Base-by-base conservation (phyloP, 1,284 basidiomycete genomes). In the Trametes sp. region DNA sequence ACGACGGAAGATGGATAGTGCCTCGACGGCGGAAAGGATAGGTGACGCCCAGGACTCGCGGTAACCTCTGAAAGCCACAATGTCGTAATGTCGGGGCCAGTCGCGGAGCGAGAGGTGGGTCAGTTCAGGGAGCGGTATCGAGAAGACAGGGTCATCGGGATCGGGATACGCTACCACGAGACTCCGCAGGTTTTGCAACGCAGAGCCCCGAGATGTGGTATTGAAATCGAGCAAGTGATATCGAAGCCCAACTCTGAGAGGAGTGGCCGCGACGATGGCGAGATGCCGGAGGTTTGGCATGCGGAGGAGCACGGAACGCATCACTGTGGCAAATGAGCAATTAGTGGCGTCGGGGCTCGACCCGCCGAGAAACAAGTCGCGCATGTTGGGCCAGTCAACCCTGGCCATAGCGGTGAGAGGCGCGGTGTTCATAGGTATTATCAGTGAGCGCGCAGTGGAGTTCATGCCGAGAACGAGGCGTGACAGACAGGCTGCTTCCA, bases 81-180 rank as follows among this genome's bases (percentile, higher is more conserved):
- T 1, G 9, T 31, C 29, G 48, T 63, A 59, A 41, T 38, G 54
- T 2, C 61, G 57, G 7, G 61, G 61, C 26, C 35, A 51, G 26
- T 63, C 61, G 33, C 61, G 53, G 19, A 63, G 36, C 2, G 61
- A 58, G 16, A 63, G 41, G 14, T 54, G 36, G 11, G 38, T 54
- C 1, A 58, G 38, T 6, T n/a, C 10, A 14, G 57, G 23, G 13
- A n/a, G n/a, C 11, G 45, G 13, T 14, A 38, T 19, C 9, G 38
- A 28, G 53, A 63, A 59, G n/a, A 52, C 21, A 16, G 33, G n/a
- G 35, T 38, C 35, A 21, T 41, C 1, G 7, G 51, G 51, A n/a
- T 53, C 35, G 8, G 51, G 51, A n/a, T 53, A 41, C 11, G 51
- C 36, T 4, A 53, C 16, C 11, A 14, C 16, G 7, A 41, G 35